phyloP scores from a whole-genome alignment of 2,329 filamentous ascomycete genomes.

The Aaosphaeria arxii region DNA sequence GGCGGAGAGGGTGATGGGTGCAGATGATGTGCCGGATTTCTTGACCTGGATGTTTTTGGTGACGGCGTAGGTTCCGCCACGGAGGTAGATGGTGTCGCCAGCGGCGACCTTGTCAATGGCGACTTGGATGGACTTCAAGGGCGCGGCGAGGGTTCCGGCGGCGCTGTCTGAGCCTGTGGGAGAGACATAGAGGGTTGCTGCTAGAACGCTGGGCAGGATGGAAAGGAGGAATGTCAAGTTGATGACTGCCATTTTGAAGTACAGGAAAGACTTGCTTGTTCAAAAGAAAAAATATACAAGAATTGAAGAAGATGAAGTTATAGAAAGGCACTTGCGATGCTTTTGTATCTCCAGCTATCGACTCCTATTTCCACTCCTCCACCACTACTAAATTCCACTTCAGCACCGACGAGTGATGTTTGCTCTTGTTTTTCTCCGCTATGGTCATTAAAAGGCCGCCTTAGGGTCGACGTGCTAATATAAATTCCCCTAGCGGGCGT shows the following conservation, averaged over 20 bases:
- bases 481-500: too few species aligned
- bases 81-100: conserved; percentile 47
- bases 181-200: conserved; percentile 46
- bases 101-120: conserved; percentile 46
- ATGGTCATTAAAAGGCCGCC: too few species aligned
- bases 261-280: neutral
- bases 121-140: conserved; percentile 47
- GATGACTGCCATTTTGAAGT: neutral
- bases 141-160: conserved; percentile 40
- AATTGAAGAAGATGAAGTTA: neutral
- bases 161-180: conserved; percentile 40
- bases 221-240: conserved; percentile 1
- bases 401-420: too few species aligned
- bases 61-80: conserved; percentile 45
- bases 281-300: neutral
- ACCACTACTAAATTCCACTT: too few species aligned
- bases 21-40: conserved; percentile 35
- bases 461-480: too few species aligned
- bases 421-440: too few species aligned
- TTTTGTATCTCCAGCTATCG: neutral
- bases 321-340: neutral
- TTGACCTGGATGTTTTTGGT: conserved; percentile 49
- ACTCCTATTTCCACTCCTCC: neutral
- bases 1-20: conserved; percentile 43
- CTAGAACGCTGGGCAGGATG: conserved; percentile 8